A percentile compares a stretch with the other conserved stretches of the same genome.
Evolutionary conservation across 768 basidiomycete species (phyloP).

Genomic region (Trametes punicea): DNA sequence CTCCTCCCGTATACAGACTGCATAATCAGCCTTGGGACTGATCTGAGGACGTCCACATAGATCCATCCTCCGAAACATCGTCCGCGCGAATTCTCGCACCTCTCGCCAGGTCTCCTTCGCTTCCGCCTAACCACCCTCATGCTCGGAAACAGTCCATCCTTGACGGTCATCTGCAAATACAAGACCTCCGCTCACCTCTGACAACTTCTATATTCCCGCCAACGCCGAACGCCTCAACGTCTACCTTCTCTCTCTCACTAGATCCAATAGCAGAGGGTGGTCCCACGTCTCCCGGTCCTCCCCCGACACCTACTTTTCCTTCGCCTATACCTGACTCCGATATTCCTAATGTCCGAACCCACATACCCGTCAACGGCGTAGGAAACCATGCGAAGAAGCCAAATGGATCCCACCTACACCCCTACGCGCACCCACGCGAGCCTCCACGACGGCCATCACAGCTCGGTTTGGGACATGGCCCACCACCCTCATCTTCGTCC

Average conservation of each 20-base stretch:
- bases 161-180: constrained; percentile 43
- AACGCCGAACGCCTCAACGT: constrained; percentile 30
- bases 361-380: constrained; percentile 11
- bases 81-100: constrained; percentile 35
- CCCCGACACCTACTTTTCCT: constrained; percentile 28
- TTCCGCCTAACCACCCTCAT: constrained; percentile 67
- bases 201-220: constrained; percentile 21
- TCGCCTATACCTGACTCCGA: constrained; percentile 19
- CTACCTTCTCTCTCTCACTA: constrained; percentile 33
- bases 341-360: constrained; percentile 16
- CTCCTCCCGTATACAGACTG: too few relatives aligned
- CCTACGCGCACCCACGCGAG: constrained; percentile 21
- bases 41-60: background rate
- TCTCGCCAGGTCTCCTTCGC: constrained; percentile 38
- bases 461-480: constrained; percentile 48
- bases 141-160: constrained; percentile 71
- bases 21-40: too few relatives aligned
- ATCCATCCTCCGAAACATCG: constrained; percentile 7
- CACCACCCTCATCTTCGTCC: constrained; percentile 17
- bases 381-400: constrained; percentile 18
- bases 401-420: constrained; percentile 34
- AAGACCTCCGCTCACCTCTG: constrained; percentile 23
- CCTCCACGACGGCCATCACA: constrained; percentile 36
- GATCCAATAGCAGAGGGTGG: constrained; percentile 34
- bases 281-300: constrained; percentile 25